These are phyloP conservation scores for Trichoderma pleuroti DNA, from an alignment of 2,329 filamentous ascomycete genomes.

Conservation along the genomic window DNA sequence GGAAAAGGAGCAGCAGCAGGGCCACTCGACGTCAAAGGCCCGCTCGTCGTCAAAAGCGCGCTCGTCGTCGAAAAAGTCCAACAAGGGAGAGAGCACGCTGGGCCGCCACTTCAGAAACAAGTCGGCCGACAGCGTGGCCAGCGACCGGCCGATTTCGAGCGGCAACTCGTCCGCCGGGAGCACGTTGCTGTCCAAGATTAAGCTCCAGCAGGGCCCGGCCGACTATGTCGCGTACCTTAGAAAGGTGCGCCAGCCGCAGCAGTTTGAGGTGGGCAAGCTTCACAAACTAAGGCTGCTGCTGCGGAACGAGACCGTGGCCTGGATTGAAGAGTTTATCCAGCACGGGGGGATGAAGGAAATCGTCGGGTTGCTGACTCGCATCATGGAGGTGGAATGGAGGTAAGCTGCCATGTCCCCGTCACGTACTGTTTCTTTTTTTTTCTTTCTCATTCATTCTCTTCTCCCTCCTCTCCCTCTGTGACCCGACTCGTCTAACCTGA, in stretches of 20 bases:
- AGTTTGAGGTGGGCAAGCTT: constrained; percentile 88
- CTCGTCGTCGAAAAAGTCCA: constrained; percentile 69
- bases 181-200: constrained; percentile 63
- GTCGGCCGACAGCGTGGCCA: constrained; percentile 66
- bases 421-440: background rate
- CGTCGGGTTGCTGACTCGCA: constrained; percentile 80
- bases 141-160: constrained; percentile 53
- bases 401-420: constrained; percentile 32
- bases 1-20: constrained; percentile 43
- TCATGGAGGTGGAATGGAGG: constrained; percentile 96
- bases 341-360: constrained; percentile 92
- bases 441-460: background rate
- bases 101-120: constrained; percentile 67
- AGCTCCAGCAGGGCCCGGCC: constrained; percentile 68
- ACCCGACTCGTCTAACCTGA: background rate
- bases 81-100: constrained; percentile 59
- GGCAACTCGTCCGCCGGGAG: constrained; percentile 47
- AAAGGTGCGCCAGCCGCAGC: constrained; percentile 75
- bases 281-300: constrained; percentile 88
- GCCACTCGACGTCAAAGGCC: constrained; percentile 62
- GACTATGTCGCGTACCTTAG: constrained; percentile 85
- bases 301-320: constrained; percentile 90
- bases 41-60: constrained; percentile 59
- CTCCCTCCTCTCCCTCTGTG: background rate
- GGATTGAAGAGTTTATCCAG: constrained; percentile 89